A percentile compares a stretch with the other conserved stretches of the same genome.
Conservation (phyloP, 2,329 filamentous ascomycete genomes). For the Ceratocystis smalleyi region DNA sequence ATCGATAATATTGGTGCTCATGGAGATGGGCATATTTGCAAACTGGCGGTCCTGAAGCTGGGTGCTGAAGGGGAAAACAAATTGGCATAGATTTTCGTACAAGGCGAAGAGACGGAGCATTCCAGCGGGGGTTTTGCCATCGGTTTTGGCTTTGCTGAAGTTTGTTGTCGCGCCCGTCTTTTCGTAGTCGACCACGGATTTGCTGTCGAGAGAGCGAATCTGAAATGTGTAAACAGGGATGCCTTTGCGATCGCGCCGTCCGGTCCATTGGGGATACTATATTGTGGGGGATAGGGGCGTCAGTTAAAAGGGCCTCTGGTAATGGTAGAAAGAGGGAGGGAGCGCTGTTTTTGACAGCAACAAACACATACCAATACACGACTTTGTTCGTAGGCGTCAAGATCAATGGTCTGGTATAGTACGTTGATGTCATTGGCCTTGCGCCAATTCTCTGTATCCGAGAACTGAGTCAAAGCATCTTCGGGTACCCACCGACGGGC, state of each 20-base stretch:
- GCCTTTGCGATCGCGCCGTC: constrained; percentile 70
- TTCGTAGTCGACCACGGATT: constrained; percentile 67
- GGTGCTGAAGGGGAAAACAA: constrained; percentile 72
- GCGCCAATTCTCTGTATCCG: constrained; percentile 78
- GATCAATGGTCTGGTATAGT: constrained; percentile 74
- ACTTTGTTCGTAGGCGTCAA: constrained; percentile 69
- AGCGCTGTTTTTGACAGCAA: not conserved
- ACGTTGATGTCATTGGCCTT: constrained; percentile 60
- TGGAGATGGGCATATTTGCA: constrained; percentile 71
- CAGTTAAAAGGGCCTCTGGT: not conserved
- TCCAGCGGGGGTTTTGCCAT: constrained; percentile 54
- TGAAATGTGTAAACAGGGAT: constrained; percentile 89
- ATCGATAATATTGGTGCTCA: constrained; percentile 90
- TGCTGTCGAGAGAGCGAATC: constrained; percentile 66
- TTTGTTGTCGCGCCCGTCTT: constrained; percentile 42
- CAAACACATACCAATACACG: constrained; percentile 47
- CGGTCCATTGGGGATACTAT: constrained; percentile 89
- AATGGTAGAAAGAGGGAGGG: not conserved
- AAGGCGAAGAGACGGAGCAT: constrained; percentile 78
- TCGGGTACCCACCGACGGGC: constrained; percentile 65
- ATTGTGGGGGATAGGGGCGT: constrained; percentile 16
- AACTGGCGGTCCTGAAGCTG: constrained; percentile 55
- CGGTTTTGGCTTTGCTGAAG: constrained; percentile 45
- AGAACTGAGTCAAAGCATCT: constrained; percentile 71
- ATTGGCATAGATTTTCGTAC: constrained; percentile 83